Conservation (phyloP, 1,284 basidiomycete species). For the Rhodotorula sp. region DNA sequence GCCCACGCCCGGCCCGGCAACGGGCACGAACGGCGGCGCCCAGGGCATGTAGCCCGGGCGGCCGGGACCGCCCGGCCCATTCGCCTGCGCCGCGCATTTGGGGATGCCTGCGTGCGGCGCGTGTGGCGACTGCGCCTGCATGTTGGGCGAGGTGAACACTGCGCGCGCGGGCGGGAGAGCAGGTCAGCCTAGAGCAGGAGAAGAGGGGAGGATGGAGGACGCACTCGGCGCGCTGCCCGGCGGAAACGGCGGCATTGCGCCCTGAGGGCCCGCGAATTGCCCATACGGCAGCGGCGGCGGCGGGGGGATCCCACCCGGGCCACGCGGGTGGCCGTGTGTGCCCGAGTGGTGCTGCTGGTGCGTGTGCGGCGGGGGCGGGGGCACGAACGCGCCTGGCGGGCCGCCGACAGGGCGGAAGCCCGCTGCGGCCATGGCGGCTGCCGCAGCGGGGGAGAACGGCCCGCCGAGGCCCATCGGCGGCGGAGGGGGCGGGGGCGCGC, state of each 20-base stretch:
- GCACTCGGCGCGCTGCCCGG: slow-evolving; percentile 1
- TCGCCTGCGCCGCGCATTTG: background rate
- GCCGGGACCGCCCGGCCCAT: background rate
- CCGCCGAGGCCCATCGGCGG: background rate
- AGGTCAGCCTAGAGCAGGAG: too few relatives aligned
- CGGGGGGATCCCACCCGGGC: background rate
- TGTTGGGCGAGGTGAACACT: slow-evolving; percentile 10
- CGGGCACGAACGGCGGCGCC: slow-evolving; percentile 6
- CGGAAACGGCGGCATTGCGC: background rate
- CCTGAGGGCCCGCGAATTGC: too few relatives aligned
- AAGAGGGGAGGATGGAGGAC: background rate
- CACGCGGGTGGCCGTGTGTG: background rate
- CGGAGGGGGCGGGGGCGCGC: background rate
- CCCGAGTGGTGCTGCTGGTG: background rate
- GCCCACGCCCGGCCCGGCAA: background rate
- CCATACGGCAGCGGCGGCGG: slow-evolving; percentile 3
- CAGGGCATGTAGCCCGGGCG: slow-evolving; percentile 7
- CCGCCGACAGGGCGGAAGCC: background rate
- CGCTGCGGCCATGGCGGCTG: background rate
- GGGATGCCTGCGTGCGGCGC: background rate
- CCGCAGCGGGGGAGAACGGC: background rate
- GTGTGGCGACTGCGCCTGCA: slow-evolving; percentile 1
- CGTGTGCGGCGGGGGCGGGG: background rate
- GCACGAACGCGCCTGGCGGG: background rate
- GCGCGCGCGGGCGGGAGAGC: background rate